Conservation (phyloP, 345 rosid genomes). For the Dipteronia sinensis region DNA sequence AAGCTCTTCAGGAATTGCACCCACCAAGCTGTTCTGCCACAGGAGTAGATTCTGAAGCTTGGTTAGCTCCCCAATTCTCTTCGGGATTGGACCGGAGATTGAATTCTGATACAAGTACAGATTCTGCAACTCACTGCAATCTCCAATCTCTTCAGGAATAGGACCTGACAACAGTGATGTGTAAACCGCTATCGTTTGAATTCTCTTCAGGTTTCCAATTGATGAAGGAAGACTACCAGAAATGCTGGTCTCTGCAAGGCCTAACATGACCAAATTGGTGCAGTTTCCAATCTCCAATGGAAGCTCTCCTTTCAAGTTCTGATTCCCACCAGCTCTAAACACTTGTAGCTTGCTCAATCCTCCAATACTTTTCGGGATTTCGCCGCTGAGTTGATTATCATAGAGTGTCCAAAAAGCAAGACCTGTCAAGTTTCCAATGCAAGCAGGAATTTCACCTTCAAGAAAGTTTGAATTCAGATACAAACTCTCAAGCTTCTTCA, state of each 20-base stretch:
- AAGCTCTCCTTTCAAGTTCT: constrained; percentile 80
- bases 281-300: constrained; percentile 92
- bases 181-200: constrained; percentile 81
- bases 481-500: constrained; percentile 56
- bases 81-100: constrained; percentile 76
- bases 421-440: constrained; percentile 59
- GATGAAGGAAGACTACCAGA: constrained; percentile 79
- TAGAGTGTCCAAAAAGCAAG: constrained; percentile 66
- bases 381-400: constrained; percentile 78
- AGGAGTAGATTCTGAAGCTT: constrained; percentile 81
- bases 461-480: constrained; percentile 71
- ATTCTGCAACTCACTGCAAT: constrained; percentile 84
- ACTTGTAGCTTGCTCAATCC: constrained; percentile 54
- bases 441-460: constrained; percentile 77
- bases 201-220: constrained; percentile 64
- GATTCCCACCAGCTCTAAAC: constrained; percentile 89
- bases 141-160: constrained; percentile 76
- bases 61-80: constrained; percentile 57
- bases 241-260: constrained; percentile 93
- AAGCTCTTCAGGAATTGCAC: constrained; percentile 69
- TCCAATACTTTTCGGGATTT: constrained; percentile 71
- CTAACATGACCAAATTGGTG: constrained; percentile 71
- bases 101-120: constrained; percentile 89
- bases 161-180: constrained; percentile 75
- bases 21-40: constrained; percentile 95